phyloP scores from a whole-genome alignment of 306 rosid species.

The Quercus mongolica region DNA sequence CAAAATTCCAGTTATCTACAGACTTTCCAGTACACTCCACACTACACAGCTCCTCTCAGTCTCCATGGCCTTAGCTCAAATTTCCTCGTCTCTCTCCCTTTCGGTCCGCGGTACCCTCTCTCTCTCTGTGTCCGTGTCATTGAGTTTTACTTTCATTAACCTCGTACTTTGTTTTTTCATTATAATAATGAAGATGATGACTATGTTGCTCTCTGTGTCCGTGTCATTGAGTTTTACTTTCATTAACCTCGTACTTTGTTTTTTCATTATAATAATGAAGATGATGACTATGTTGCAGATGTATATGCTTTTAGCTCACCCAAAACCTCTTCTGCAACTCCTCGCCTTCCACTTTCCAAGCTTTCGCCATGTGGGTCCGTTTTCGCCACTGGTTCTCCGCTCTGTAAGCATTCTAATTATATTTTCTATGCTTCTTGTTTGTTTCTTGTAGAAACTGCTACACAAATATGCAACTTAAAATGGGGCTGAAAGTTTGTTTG shows the following conservation, averaged over 20 bases:
- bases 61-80: slow-evolving; percentile 54
- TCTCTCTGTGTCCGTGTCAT: background rate
- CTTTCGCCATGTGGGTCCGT: slow-evolving; percentile 31
- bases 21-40: background rate
- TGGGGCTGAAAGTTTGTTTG: background rate
- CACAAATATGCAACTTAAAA: background rate
- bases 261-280: too few relatives aligned
- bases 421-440: background rate
- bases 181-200: too few relatives aligned
- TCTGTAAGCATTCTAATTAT: slow-evolving; percentile 37
- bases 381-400: slow-evolving; percentile 67
- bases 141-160: background rate
- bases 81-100: slow-evolving; percentile 57
- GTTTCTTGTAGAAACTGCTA: background rate
- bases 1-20: too few relatives aligned
- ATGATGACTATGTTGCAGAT: slow-evolving; percentile 33
- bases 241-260: background rate
- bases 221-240: background rate
- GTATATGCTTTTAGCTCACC: slow-evolving; percentile 39
- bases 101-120: slow-evolving; percentile 40
- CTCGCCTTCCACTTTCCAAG: slow-evolving; percentile 30
- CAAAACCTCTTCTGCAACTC: slow-evolving; percentile 26
- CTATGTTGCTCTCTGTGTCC: background rate
- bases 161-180: background rate
- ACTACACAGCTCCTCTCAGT: background rate